Conservation (phyloP, 139 green algal genomes). For the Limnomonas spitsbergensis region DNA sequence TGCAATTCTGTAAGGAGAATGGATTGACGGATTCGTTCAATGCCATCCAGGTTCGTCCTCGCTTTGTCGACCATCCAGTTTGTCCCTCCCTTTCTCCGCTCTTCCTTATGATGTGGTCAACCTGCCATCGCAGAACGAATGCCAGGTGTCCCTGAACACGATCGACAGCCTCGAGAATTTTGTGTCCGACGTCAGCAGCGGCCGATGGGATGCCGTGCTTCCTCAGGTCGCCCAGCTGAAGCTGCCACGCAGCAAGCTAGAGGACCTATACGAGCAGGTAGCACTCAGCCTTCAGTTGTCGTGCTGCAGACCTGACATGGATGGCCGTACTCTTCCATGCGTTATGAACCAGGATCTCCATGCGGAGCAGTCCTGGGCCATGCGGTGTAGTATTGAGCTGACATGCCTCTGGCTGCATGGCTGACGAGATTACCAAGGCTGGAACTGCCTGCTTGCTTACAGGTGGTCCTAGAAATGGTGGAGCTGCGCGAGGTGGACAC, state of each 20-base stretch:
- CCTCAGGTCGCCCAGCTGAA: conserved; percentile 79
- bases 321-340: too few species aligned
- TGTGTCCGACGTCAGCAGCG: conserved; percentile 81
- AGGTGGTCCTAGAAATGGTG: conserved; percentile 95
- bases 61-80: too few species aligned
- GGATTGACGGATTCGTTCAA: conserved; percentile 81
- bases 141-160: conserved; percentile 90
- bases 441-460: not conserved
- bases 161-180: conserved; percentile 90
- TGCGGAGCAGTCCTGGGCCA: too few species aligned
- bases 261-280: conserved; percentile 93
- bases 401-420: too few species aligned
- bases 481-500: conserved; percentile 92
- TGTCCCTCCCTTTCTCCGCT: too few species aligned
- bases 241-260: conserved; percentile 82
- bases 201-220: conserved; percentile 89
- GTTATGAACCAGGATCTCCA: too few species aligned
- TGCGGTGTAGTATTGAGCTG: too few species aligned
- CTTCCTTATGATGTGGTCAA: not conserved
- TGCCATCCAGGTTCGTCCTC: conserved; percentile 76
- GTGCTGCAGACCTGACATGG: not conserved
- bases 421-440: too few species aligned
- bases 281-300: not conserved
- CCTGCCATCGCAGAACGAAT: conserved; percentile 90
- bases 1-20: conserved; percentile 98